Percentiles rank a stretch among this genome's conserved stretches.
phyloP scores from a whole-genome alignment of 2,329 filamentous ascomycete species.

The Sporothrix sp. region DNA sequence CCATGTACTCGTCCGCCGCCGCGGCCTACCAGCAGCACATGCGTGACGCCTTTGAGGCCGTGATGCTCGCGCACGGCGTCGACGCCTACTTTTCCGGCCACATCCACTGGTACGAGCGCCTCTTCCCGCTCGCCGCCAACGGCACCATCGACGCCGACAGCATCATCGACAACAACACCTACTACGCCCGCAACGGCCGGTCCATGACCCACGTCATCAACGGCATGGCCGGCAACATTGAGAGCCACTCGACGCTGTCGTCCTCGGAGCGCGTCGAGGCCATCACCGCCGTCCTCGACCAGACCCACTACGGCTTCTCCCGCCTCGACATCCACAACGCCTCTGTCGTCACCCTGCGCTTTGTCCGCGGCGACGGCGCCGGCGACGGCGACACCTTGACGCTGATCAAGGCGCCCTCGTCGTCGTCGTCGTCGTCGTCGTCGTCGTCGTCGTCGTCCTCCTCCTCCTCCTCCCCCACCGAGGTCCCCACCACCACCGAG shows the following conservation, averaged over 20 bases:
- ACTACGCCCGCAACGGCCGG: constrained; percentile 35
- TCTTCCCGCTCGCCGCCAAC: constrained; percentile 17
- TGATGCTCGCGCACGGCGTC: constrained; percentile 35
- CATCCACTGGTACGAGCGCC: constrained; percentile 20
- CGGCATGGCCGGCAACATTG: constrained; percentile 44
- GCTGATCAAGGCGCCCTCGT: constrained; percentile 14
- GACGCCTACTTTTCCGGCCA: constrained; percentile 34
- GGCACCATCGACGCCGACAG: constrained; percentile 28
- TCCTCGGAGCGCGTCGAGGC: constrained; percentile 26
- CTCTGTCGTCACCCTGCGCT: constrained; percentile 20
- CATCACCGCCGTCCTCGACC: constrained; percentile 36
- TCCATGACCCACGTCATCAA: constrained; percentile 42
- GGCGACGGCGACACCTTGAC: constrained; percentile 30
- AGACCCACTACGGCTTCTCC: constrained; percentile 38
- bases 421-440: background rate
- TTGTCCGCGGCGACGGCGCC: constrained; percentile 33
- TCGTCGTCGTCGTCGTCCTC: background rate
- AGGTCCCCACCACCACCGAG: constrained; percentile 5
- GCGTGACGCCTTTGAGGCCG: constrained; percentile 35
- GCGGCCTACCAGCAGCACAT: constrained; percentile 34
- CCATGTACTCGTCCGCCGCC: constrained; percentile 19
- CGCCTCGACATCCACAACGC: constrained; percentile 30
- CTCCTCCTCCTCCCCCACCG: too few species aligned
- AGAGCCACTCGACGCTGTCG: constrained; percentile 35
- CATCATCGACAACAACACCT: constrained; percentile 39